Percentiles rank a stretch among this genome's conserved stretches.
These are phyloP conservation scores for Fonsecaea erecta DNA, from an alignment of 2,329 filamentous ascomycete genomes.

Conservation along the genomic window DNA sequence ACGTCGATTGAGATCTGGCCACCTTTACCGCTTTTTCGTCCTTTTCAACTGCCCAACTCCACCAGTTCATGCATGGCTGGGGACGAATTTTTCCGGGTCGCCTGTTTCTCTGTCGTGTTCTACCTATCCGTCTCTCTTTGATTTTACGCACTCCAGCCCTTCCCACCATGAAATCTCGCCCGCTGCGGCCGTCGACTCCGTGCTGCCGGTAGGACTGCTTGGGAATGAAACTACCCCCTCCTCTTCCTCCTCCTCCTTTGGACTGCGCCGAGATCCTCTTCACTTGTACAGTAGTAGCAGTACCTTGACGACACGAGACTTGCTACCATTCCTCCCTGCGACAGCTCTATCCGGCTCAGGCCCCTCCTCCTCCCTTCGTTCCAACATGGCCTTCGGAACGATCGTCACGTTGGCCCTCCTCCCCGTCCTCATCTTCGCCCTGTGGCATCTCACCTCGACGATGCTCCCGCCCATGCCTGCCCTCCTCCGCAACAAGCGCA, in stretches of 20 bases:
- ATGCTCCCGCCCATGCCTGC: slow-evolving; percentile 54
- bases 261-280: neutral
- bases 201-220: neutral
- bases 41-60: slow-evolving; percentile 9
- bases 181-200: neutral
- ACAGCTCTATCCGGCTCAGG: neutral
- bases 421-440: slow-evolving; percentile 33
- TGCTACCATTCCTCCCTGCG: neutral
- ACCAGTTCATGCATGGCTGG: slow-evolving; percentile 20
- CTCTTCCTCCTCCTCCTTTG: neutral
- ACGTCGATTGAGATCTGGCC: slow-evolving; percentile 24
- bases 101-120: slow-evolving; percentile 1
- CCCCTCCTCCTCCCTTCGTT: neutral
- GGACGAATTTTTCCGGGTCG: slow-evolving; percentile 7
- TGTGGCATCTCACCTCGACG: slow-evolving; percentile 43
- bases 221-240: neutral
- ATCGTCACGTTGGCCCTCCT: slow-evolving; percentile 28
- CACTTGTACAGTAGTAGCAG: neutral
- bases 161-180: slow-evolving; percentile 1
- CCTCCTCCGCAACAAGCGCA: slow-evolving; percentile 76
- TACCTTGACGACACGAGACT: neutral
- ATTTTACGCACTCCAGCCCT: neutral
- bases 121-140: slow-evolving; percentile 1
- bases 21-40: slow-evolving; percentile 30
- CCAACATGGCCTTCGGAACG: slow-evolving; percentile 23